These are phyloP conservation scores for Erodium maritimum DNA, from an alignment of 345 rosid genomes.

Conservation along the genomic window DNA sequence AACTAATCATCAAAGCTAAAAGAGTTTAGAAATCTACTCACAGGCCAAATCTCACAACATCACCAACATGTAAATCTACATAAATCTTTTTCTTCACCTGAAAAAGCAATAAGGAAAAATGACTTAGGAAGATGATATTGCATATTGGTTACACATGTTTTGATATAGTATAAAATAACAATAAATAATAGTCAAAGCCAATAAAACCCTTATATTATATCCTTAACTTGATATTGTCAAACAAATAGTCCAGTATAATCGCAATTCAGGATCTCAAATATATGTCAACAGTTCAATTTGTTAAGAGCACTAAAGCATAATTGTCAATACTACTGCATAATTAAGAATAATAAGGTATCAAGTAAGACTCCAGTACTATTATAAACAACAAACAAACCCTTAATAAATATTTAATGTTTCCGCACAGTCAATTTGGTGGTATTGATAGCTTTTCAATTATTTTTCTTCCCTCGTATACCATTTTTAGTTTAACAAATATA, in stretches of 20 bases:
- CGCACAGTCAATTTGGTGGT: background rate
- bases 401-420: no score
- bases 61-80: constrained; percentile 76
- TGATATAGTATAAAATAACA: background rate
- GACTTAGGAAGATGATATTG: background rate
- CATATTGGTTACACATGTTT: no score
- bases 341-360: background rate
- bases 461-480: background rate
- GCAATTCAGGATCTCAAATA: background rate
- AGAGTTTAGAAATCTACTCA: constrained; percentile 25
- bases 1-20: constrained; percentile 4
- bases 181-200: background rate
- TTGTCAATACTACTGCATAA: background rate
- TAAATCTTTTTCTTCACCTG: constrained; percentile 58
- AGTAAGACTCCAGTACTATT: background rate
- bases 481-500: background rate
- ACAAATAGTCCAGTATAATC: background rate
- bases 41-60: constrained; percentile 90
- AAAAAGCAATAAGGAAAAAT: constrained; percentile 5
- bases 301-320: background rate
- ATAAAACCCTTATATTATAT: no score
- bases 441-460: no score
- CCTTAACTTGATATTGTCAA: background rate
- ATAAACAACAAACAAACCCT: background rate
- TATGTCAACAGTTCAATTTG: background rate